Conservation (phyloP, 2,329 filamentous ascomycete genomes). For the Pestalotiopsis sp. region DNA sequence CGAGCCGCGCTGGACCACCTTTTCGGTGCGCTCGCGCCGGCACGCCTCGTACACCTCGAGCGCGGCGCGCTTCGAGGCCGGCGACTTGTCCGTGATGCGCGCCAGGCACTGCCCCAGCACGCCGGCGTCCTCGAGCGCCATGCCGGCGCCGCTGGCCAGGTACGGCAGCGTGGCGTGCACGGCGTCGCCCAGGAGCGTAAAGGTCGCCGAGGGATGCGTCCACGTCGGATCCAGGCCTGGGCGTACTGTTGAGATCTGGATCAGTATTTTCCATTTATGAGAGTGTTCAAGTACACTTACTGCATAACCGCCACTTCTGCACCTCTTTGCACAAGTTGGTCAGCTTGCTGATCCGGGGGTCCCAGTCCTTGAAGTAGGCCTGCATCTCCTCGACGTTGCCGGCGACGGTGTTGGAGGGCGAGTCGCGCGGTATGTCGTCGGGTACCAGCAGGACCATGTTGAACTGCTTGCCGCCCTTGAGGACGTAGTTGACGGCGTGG, state of each 20-base stretch:
- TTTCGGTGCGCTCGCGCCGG: slow-evolving; percentile 57
- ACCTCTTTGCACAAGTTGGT: slow-evolving; percentile 57
- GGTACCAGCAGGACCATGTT: slow-evolving; percentile 53
- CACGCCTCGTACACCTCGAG: slow-evolving; percentile 56
- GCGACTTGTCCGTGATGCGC: slow-evolving; percentile 40
- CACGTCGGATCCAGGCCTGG: slow-evolving; percentile 42
- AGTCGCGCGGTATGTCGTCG: slow-evolving; percentile 43
- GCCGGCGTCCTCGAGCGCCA: slow-evolving; percentile 61
- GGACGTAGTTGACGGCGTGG: slow-evolving; percentile 53
- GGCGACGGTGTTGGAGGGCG: slow-evolving; percentile 36
- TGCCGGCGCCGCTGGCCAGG: slow-evolving; percentile 55
- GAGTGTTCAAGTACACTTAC: not conserved
- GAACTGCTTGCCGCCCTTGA: slow-evolving; percentile 46
- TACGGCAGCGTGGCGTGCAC: slow-evolving; percentile 67
- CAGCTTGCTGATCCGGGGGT: slow-evolving; percentile 56
- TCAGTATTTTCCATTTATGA: not conserved
- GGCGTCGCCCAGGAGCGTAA: slow-evolving; percentile 63
- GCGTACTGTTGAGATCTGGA: slow-evolving; percentile 12
- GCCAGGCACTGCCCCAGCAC: slow-evolving; percentile 57
- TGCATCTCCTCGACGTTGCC: slow-evolving; percentile 37
- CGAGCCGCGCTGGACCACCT: slow-evolving; percentile 60
- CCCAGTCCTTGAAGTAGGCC: slow-evolving; percentile 56
- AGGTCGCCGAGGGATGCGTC: slow-evolving; percentile 55
- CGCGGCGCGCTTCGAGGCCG: slow-evolving; percentile 32
- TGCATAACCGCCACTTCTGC: slow-evolving; percentile 47